Evolutionary conservation across 495 filamentous ascomycete genomes (phyloP), one percentile per base, ranked within the genome.

Genomic region (Lasiosphaeria ovina): DNA sequence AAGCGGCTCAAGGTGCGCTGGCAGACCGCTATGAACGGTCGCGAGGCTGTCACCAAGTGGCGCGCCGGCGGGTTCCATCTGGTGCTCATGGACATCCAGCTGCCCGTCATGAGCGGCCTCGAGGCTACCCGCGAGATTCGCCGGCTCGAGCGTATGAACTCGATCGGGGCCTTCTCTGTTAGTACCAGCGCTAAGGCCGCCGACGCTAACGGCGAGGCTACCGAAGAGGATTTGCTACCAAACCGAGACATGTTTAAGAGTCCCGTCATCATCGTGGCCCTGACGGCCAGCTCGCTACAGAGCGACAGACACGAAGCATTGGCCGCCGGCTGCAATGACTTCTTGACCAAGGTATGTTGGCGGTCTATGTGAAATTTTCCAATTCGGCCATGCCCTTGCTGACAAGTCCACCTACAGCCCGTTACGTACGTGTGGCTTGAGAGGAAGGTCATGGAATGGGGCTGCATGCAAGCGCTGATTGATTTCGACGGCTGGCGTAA

Each of bases 381-480:
- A 24, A 8, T 4, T 35, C 44, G 3, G 11, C 24, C 42, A 5
- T 44, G 3, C 40, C 40, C 60, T 44, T 10, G 16, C 31, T 34
- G 33, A 52, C 64, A 47, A 3, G 3, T 31, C n/a, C 7, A 2
- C 16, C 2, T 44, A 40, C 12, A 97, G 91, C 94, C 94, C 31
- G 92, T 98, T 55, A 95, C 93, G 65, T 98, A 97, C 69, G 92
- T 95, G 59, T 98, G 94, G 94, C 82, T 98, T 12, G 89, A 96
- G 68, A 86, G 93, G 45, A 98, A 98, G 71, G 92, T 98, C 45
- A 97, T 93, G 71, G 94, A 98, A 83, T 98, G 94, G 94, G 94
- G 94, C 63, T 98, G 94, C 77, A 97, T 98, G 89, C 94, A 98
- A 79, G 95, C 95, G 17, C 78, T 98, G 55, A 98, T 98, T 73